These are phyloP conservation scores for Lactifluus echinatus DNA, from an alignment of 768 basidiomycete species.

Conservation along the genomic window DNA sequence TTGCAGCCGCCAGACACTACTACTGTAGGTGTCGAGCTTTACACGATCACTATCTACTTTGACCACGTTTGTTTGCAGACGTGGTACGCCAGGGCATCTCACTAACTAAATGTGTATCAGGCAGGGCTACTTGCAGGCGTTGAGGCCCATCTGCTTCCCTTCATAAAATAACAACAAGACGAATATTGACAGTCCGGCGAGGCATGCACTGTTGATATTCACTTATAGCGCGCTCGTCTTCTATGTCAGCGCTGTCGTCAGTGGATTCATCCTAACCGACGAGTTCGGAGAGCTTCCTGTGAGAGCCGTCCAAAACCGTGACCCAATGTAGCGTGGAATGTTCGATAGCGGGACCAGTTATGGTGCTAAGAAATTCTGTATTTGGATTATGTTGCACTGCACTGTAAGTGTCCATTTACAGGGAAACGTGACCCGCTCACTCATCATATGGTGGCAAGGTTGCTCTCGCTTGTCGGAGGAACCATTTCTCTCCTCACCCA, in stretches of 20 bases:
- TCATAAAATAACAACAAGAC: conserved; percentile 1
- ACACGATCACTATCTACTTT: not conserved
- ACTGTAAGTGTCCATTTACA: conserved; percentile 5
- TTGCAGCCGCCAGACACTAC: too few species aligned
- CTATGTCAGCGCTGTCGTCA: conserved; percentile 14
- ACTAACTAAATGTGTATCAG: not conserved
- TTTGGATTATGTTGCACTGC: conserved; percentile 19
- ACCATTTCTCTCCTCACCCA: not conserved
- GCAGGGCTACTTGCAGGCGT: conserved; percentile 10
- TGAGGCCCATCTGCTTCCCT: conserved; percentile 13
- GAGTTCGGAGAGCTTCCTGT: conserved; percentile 17
- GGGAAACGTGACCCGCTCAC: not conserved
- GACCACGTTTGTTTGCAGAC: conserved; percentile 8
- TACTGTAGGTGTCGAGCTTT: not conserved
- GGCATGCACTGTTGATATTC: too few species aligned
- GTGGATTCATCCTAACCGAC: conserved; percentile 17
- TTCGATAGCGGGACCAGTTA: conserved; percentile 13
- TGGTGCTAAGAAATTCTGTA: conserved; percentile 13
- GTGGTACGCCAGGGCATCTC: conserved; percentile 5
- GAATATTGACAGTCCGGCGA: not conserved
- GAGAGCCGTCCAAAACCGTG: conserved; percentile 3
- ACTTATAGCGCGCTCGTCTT: conserved; percentile 18
- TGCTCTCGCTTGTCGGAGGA: conserved; percentile 6
- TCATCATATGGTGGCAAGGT: conserved; percentile 5
- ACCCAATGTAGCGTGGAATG: conserved; percentile 4